phyloP scores from a whole-genome alignment of 331 rosid species.

The Erythrophleum ivorense region DNA sequence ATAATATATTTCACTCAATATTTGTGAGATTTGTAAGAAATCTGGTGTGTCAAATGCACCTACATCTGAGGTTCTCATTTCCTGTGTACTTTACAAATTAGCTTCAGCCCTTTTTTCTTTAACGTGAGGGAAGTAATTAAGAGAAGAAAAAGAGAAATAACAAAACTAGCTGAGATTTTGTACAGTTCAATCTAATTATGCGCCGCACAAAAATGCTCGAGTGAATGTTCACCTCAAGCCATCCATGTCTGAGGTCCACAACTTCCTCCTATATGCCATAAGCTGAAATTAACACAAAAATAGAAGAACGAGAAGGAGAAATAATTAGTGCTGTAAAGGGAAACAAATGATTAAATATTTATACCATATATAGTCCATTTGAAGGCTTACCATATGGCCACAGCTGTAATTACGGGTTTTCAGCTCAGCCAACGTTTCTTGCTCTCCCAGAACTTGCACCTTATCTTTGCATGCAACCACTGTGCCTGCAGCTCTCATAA shows the following conservation, averaged over 20 bases:
- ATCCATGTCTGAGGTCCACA: conserved; percentile 39
- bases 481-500: conserved; percentile 36
- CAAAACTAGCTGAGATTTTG: conserved; percentile 36
- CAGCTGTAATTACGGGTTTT: conserved; percentile 27
- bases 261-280: conserved; percentile 70
- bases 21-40: conserved; percentile 26
- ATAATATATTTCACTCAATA: conserved; percentile 2
- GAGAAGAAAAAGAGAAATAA: background rate
- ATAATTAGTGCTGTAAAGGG: background rate
- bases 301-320: background rate
- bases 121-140: conserved; percentile 28
- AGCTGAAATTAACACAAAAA: conserved; percentile 46
- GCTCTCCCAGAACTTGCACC: conserved; percentile 50
- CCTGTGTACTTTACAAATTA: conserved; percentile 29
- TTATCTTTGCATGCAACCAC: conserved; percentile 52
- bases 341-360: background rate
- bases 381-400: conserved; percentile 71
- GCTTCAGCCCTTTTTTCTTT: conserved; percentile 3
- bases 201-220: conserved; percentile 29
- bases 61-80: conserved; percentile 36
- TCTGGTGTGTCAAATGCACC: conserved; percentile 23
- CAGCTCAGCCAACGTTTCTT: conserved; percentile 72
- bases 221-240: conserved; percentile 38
- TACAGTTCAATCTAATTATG: conserved; percentile 39
- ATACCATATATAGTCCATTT: background rate